Evolutionary conservation across 805 yeast genomes (phyloP), one percentile per base, ranked within the genome.

Genomic region (Millerago galiae): DNA sequence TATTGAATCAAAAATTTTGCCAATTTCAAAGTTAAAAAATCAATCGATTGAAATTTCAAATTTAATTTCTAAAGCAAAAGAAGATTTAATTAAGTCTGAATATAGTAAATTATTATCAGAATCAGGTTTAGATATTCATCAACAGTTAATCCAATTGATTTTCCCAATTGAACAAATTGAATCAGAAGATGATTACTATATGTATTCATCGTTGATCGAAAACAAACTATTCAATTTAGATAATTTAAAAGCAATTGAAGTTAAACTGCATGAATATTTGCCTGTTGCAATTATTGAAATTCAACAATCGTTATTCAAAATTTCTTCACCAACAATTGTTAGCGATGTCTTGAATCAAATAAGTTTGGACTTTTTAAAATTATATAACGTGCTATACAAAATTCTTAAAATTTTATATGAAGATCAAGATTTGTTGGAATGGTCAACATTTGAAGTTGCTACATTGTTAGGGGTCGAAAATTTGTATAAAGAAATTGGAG

Each of bases 401-500:
- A 58, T 68, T 3, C 47, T 70, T 36, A 47, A 56, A 27, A 55
- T 62, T 45, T 35, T 69, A 5, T 62, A 64, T 42, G 64, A 67
- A 35, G 60, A 63, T 10, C 61, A 59, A 1, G 36, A 35, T 12
- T 4, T 65, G 7, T 66, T 80, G 45, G 65, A 67, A 35, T 81
- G 86, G 84, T 65, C 72, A 17, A 75, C 71, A 27, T 43, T 58
- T 7, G 87, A 83, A 38, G 76, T 83, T 18, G 77, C 85, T 4
- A 81, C 87, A 0, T 64, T 85, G 39, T 58, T 84, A n/a, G 93
- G 91, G 21, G 72, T 82, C n/a, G 83, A 74, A 35, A 70, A 70
- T 15, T 35, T 42, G 16, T 48, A 48, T 35, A 50, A 42, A 14
- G 33, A 31, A 31, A 8, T 31, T 31, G 18, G 3, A 10, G 33